A percentile compares a stretch with the other conserved stretches of the same genome.
phyloP scores from a whole-genome alignment of 23 red algal genomes.

The Gracilaria gracilis region DNA sequence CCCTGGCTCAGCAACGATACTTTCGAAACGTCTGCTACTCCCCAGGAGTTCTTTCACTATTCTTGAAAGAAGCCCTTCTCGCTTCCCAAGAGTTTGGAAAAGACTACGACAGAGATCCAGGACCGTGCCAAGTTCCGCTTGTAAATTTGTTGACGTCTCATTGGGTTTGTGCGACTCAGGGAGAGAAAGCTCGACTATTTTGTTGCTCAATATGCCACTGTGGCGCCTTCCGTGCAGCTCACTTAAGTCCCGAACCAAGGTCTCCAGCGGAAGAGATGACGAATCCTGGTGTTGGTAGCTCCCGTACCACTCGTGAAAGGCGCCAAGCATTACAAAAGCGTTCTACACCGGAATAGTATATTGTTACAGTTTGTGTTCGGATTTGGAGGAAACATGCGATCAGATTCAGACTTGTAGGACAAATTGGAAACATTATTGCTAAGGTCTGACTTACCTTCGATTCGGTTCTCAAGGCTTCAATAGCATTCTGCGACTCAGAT shows the following conservation, averaged over 20 bases:
- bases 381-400: neutral
- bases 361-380: neutral
- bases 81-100: neutral
- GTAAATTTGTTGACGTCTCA: neutral
- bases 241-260: neutral
- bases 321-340: neutral
- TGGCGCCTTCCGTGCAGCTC: neutral
- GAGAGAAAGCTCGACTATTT: neutral
- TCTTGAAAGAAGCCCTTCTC: neutral
- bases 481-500: neutral
- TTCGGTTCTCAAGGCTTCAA: neutral
- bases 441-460: neutral
- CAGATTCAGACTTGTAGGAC: neutral
- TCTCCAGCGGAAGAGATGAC: neutral
- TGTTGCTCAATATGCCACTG: neutral
- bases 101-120: conserved; percentile 7
- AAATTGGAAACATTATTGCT: neutral
- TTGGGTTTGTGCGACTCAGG: neutral
- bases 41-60: neutral
- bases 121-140: neutral
- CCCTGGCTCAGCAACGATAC: neutral
- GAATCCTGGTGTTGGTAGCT: neutral
- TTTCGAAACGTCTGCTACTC: neutral
- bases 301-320: conserved; percentile 12
- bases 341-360: neutral